These are phyloP conservation scores for Apiotrichum domesticum DNA, from an alignment of 1,284 basidiomycete species.

Conservation along the genomic window DNA sequence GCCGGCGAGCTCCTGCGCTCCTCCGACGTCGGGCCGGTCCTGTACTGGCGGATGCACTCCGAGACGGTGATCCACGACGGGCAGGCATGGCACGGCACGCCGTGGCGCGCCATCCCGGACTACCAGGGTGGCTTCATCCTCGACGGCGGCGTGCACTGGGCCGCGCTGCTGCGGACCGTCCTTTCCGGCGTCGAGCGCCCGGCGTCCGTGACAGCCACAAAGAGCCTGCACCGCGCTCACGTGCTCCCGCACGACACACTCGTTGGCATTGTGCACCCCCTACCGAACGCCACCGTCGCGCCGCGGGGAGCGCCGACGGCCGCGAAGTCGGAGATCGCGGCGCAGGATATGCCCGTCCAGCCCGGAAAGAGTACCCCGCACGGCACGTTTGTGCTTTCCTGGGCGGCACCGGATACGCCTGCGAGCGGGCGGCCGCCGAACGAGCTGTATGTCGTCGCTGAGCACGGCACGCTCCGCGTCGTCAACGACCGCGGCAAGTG, in stretches of 20 bases:
- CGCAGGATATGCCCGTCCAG: conserved; percentile 20
- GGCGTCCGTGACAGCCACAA: conserved; percentile 57
- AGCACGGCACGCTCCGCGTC: conserved; percentile 51
- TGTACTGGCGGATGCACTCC: conserved; percentile 47
- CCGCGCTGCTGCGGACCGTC: conserved; percentile 35
- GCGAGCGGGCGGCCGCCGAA: conserved; percentile 15
- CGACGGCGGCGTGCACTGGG: conserved; percentile 45
- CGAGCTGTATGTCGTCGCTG: conserved; percentile 29
- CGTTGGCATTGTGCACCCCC: conserved; percentile 52
- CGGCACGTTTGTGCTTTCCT: conserved; percentile 37
- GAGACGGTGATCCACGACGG: conserved; percentile 57
- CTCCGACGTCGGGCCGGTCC: conserved; percentile 54
- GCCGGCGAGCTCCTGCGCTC: conserved; percentile 56
- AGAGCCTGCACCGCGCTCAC: conserved; percentile 62
- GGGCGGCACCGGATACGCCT: conserved; percentile 32
- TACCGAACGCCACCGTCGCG: conserved; percentile 55
- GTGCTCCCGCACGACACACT: conserved; percentile 68
- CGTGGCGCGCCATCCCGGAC: conserved; percentile 68
- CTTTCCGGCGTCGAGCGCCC: conserved; percentile 36
- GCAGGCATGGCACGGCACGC: conserved; percentile 69
- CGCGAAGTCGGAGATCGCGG: conserved; percentile 5
- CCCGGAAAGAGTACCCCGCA: conserved; percentile 30
- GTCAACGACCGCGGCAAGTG: conserved; percentile 47
- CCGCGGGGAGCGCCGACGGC: conserved; percentile 50
- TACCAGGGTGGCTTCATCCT: conserved; percentile 60